Base-by-base conservation (phyloP, 169 alveolate genomes). In the Cyclospora cayetanensis region DNA sequence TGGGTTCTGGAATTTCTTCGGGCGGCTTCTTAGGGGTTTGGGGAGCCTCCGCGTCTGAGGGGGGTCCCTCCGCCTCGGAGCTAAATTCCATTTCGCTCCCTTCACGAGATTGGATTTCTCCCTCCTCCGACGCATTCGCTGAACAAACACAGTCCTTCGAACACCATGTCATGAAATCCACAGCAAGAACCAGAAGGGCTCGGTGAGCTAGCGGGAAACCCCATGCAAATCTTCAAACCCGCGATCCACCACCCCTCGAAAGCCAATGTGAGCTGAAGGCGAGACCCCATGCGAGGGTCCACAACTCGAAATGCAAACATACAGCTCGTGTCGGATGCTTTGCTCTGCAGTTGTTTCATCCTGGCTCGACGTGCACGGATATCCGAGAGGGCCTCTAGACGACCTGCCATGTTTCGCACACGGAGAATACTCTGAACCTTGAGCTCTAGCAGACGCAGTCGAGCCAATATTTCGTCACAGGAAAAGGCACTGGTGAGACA, bases 311-410 rank as follows among this genome's bases (percentile, higher is more conserved):
- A 15, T 46, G 60, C 15, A n/a, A n/a, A 46, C 60, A 15, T 46
- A 46, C 60, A 46, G 60, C 60, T 46, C n/a, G 15, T 46, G 60
- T 46, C 60, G 7, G 60, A 46, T 11, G 60, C 25, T 55, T 55
- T 55, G 70, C 70, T 55, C 37, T 77, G 66, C 68, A 66, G 37
- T 31, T 77, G 70, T n/a, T 77, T 77, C 87, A 37, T 27, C 34
- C 68, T 50, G 3, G 66, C 87, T 1, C 66, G 39, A 25, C 68
- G 43, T 25, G 87, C 87, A 12, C 70, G 87, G 70, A 41, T 46
- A 41, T 77, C 87, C 34, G 66, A 37, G 87, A 77, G 70, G 9
- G 87, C 87, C 11, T 41, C 87, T 29, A 77, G 29, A 22, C 68
- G 68, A 29, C 68, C 70, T 46, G 70, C 0, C n/a, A n/a, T n/a